Evolutionary conservation across 306 rosid genomes (phyloP).

Genomic region (Rosa rugosa): DNA sequence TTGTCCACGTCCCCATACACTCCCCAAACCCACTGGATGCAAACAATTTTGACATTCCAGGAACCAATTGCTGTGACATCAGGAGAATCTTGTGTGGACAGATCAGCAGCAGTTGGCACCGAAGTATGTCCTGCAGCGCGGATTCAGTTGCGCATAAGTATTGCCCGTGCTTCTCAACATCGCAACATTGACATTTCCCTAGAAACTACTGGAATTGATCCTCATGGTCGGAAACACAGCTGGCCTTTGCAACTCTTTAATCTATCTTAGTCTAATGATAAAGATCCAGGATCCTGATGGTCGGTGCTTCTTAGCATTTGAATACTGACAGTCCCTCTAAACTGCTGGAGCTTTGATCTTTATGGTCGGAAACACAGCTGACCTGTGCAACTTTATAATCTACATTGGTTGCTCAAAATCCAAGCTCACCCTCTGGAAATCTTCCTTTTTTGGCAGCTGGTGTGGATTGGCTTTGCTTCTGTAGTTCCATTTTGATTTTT

Average conservation of each 20-base stretch:
- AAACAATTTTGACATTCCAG: constrained; percentile 75
- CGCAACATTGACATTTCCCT: constrained; percentile 91
- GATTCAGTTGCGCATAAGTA: constrained; percentile 74
- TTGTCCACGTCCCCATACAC: constrained; percentile 81
- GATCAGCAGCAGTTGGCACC: constrained; percentile 55
- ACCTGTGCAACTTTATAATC: constrained; percentile 35
- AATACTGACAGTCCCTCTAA: constrained; percentile 61
- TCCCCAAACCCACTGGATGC: constrained; percentile 81
- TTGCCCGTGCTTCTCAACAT: constrained; percentile 76
- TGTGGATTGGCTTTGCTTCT: background rate
- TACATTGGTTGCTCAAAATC: constrained; percentile 26
- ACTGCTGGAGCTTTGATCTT: constrained; percentile 36
- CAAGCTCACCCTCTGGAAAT: background rate
- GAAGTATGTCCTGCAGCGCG: constrained; percentile 53
- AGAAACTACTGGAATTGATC: constrained; percentile 60
- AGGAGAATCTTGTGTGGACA: constrained; percentile 21
- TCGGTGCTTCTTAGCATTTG: constrained; percentile 53
- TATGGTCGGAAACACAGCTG: constrained; percentile 42
- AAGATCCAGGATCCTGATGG: constrained; percentile 31
- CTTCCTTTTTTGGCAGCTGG: background rate
- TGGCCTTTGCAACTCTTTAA: constrained; percentile 74
- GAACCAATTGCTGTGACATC: constrained; percentile 73
- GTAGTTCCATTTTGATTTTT: background rate
- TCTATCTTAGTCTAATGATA: constrained; percentile 34
- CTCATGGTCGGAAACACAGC: constrained; percentile 49